Percentiles rank a stretch among this genome's conserved stretches.
These are phyloP conservation scores for Jaapia argillacea DNA, from an alignment of 768 basidiomycete species.

Conservation along the genomic window DNA sequence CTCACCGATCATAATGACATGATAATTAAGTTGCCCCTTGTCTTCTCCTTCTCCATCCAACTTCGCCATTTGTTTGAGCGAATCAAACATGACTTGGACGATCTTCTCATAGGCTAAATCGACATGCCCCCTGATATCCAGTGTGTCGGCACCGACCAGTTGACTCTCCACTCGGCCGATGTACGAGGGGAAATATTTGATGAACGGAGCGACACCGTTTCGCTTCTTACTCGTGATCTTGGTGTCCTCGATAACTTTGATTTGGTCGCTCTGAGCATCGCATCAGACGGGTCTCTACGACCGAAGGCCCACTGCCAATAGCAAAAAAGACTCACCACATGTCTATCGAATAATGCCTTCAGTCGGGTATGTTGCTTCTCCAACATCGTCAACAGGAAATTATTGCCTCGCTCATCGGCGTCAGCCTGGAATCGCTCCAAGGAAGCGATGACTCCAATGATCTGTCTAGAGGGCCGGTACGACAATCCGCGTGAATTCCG, in stretches of 20 bases:
- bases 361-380: conserved; percentile 79
- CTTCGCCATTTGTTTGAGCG: conserved; percentile 92
- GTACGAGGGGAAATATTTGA: conserved; percentile 89
- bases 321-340: conserved; percentile 38
- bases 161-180: conserved; percentile 78
- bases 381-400: conserved; percentile 60
- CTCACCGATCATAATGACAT: conserved; percentile 94
- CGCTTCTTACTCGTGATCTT: conserved; percentile 90
- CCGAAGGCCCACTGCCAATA: conserved; percentile 3
- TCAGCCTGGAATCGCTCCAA: conserved; percentile 72
- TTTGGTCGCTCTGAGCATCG: conserved; percentile 62
- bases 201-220: conserved; percentile 84
- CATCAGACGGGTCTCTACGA: no score
- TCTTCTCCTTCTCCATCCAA: conserved; percentile 89
- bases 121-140: conserved; percentile 70
- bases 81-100: conserved; percentile 86
- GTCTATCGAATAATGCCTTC: conserved; percentile 68
- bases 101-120: conserved; percentile 84
- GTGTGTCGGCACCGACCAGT: conserved; percentile 61
- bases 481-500: neutral
- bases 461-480: conserved; percentile 46
- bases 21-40: conserved; percentile 94
- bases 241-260: conserved; percentile 81
- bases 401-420: conserved; percentile 71
- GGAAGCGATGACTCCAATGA: conserved; percentile 72